Evolutionary conservation across 1,284 basidiomycete genomes (phyloP), one percentile per base, ranked within the genome.

Genomic region (Cutaneotrichosporon spelunceum): DNA sequence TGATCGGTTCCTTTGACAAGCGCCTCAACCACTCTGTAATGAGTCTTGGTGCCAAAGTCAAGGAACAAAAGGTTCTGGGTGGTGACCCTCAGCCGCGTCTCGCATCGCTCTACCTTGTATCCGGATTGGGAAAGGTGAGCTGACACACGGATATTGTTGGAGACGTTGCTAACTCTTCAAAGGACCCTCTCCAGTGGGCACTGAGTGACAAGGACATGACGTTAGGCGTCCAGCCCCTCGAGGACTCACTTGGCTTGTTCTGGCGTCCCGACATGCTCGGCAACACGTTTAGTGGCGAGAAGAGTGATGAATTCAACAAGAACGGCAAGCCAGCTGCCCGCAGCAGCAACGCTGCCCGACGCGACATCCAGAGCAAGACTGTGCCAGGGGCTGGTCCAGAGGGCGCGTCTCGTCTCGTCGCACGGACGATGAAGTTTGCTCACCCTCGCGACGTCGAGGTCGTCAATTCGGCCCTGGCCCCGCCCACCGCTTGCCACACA

Each of bases 211-310:
- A 88, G 4, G 93, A 95, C 76, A 85, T 90, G 6, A 87, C 91
- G 56, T 79, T 87, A 61, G 90, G 92, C 59, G 83, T 94, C 44
- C 86, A 91, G 72, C 91, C 94, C 69, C 83, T 85, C 36, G 90
- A 93, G 55, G 88, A 90, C 68, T 93, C 93, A 44, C 90, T 97
- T 49, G 88, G 86, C 62, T 84, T 92, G 53, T 96, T 90, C 85
- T 97, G 93, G 93, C 83, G 93, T 57, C 91, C 94, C 49, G 94
- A 97, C 78, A 90, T 97, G 50, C 86, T 92, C 13, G 92, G 90
- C 2, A 91, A 87, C 73, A 92, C 90, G 52, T 87, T 93, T 66
- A 89, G 88, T 8, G 91, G 91, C 49, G 88, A 77, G 39, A 68
- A 68, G 52, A 59, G 58, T 10, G 70, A 73, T 16, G 65, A 66